phyloP scores from a whole-genome alignment of 1,139 yeast genomes.

The Magnusiomyces fungicola region DNA sequence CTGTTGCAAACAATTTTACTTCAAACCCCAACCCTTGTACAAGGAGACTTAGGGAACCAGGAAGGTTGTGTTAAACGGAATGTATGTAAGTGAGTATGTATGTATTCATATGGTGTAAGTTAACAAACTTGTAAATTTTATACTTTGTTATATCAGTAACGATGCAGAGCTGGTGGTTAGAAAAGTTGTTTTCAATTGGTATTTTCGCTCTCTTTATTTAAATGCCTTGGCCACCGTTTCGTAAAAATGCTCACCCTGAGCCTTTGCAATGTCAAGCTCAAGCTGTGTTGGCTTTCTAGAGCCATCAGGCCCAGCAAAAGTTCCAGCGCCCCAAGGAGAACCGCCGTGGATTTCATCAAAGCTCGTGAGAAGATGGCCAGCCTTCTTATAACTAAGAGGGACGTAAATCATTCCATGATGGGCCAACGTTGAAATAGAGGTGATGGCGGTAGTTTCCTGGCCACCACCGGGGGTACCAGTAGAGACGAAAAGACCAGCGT shows the following conservation, averaged over 20 bases:
- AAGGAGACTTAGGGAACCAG: no score
- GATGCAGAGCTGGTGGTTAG: no score
- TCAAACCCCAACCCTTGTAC: no score
- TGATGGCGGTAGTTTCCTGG: slow-evolving; percentile 63
- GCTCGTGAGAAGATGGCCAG: slow-evolving; percentile 51
- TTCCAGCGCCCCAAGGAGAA: slow-evolving; percentile 87
- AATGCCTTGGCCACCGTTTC: slow-evolving; percentile 32
- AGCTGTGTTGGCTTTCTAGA: slow-evolving; percentile 61
- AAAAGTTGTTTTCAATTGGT: no score
- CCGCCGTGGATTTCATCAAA: slow-evolving; percentile 72
- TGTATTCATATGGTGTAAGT: no score
- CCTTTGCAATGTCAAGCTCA: slow-evolving; percentile 55
- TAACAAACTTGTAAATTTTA: no score
- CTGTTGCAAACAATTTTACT: no score
- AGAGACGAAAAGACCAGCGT: slow-evolving; percentile 67
- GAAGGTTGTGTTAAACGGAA: no score
- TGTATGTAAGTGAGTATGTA: no score
- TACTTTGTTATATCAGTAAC: no score
- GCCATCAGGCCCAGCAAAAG: slow-evolving; percentile 73
- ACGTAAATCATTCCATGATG: slow-evolving; percentile 78
- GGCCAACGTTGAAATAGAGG: slow-evolving; percentile 56
- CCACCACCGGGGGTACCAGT: slow-evolving; percentile 86
- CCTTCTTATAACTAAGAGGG: slow-evolving; percentile 70
- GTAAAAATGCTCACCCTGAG: slow-evolving; percentile 61
- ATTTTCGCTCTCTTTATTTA: no score